Base-by-base conservation (phyloP, 1,284 basidiomycete genomes). In the Naganishia sp. region DNA sequence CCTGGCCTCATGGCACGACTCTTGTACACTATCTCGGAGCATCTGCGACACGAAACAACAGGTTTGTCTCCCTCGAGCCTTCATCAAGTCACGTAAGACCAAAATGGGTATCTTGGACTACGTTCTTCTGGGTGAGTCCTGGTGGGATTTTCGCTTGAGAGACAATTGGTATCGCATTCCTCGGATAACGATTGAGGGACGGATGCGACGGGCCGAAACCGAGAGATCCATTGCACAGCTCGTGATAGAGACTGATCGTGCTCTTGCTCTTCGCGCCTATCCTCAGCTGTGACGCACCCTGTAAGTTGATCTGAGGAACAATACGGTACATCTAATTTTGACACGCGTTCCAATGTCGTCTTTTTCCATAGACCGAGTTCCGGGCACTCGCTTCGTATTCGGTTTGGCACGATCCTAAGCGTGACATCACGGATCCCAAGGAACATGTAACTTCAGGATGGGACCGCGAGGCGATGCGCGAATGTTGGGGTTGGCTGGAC, bases 401-500 rank as follows among this genome's bases (percentile, higher is more conserved):
- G 72, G 71, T 94, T 63, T 92, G 88, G 81, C 85, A 90, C 77
- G 87, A 91, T 71, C 82, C 85, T 69, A 86, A 86, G 72, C 86
- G 92, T 68, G 90, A 94, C 75, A 90, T 94, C 72, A 87, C 89
- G 28, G 83, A 85, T 17, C 81, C 85, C 65, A 79, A 83, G 67
- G 90, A 94, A 70, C 85, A 88, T 72, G 80, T 83, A 1, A 86
- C 87, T 18, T 90, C 90, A 0, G 89, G 90, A 35, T 95, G 90
- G 86, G 87, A 95, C 80, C 83, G 92, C 67, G 76, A 84, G 65
- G 82, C 85, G 1, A 99, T 99, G 95, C 85, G 87, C 64, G 83
- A 86, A 55, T 98, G 94, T 76, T 99, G 94, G 95, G 81, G 85
- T 5, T 89, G 95, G 73, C 83, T 99, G 64, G 94, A 97, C 83